These are phyloP conservation scores for Triticum dicoccoides DNA, from an alignment of 176 grass and related monocot genomes.

Conservation along the genomic window DNA sequence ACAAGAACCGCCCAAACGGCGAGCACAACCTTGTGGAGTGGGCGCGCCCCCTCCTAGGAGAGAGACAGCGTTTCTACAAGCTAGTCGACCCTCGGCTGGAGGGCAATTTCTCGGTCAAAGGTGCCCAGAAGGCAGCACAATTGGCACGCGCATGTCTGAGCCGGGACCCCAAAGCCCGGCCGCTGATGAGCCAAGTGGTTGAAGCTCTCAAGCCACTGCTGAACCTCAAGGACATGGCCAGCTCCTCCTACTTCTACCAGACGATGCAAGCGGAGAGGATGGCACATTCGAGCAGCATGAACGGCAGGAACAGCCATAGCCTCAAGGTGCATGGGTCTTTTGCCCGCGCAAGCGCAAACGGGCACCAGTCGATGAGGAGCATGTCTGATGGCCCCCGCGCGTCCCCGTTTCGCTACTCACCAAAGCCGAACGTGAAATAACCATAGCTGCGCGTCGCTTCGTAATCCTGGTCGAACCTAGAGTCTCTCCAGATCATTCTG, in stretches of 20 bases:
- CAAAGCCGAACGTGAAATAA: constrained; percentile 53
- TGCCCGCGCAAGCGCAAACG: constrained; percentile 33
- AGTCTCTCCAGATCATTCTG: not conserved
- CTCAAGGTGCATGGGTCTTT: constrained; percentile 50
- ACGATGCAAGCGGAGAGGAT: constrained; percentile 63
- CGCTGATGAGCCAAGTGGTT: constrained; percentile 77
- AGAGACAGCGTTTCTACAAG: constrained; percentile 74
- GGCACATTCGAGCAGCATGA: constrained; percentile 57
- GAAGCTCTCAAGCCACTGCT: constrained; percentile 65
- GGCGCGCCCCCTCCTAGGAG: constrained; percentile 68
- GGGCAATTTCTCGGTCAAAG: constrained; percentile 78
- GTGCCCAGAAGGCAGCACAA: constrained; percentile 71
- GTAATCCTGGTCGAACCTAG: not conserved
- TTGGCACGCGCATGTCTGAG: constrained; percentile 67
- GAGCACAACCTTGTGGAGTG: constrained; percentile 89
- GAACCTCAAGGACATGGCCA: constrained; percentile 83
- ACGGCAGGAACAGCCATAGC: constrained; percentile 39
- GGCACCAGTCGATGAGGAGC: constrained; percentile 58
- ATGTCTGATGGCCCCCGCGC: constrained; percentile 56
- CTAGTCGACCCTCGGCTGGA: constrained; percentile 70
- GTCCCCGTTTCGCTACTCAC: constrained; percentile 65
- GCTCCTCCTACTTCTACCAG: constrained; percentile 70
- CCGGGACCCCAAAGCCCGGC: constrained; percentile 65
- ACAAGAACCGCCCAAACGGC: constrained; percentile 73
- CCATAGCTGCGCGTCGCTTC: not conserved